Conservation (phyloP, 768 basidiomycete species). For the Suillus americanus region DNA sequence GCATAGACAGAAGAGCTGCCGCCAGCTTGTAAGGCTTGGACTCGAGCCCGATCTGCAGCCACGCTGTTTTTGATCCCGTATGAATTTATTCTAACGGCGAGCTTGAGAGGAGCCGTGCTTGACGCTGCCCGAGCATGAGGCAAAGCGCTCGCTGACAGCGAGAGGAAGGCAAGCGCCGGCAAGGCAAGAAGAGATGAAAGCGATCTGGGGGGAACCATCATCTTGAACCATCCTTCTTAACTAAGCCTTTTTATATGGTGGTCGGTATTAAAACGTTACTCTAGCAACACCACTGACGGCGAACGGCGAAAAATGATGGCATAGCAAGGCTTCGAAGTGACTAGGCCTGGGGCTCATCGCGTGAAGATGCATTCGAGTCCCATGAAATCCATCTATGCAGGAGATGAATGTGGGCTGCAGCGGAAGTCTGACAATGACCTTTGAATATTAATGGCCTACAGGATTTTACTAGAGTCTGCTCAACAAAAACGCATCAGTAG, state of each 20-base stretch:
- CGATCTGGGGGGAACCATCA: conserved; percentile 8
- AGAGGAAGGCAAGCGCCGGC: conserved; percentile 1
- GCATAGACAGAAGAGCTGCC: conserved; percentile 8
- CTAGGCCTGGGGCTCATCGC: too few species aligned
- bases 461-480: not conserved
- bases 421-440: not conserved
- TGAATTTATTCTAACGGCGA: conserved; percentile 6
- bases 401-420: not conserved
- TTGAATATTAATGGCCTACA: not conserved
- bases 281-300: too few species aligned
- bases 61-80: conserved; percentile 3
- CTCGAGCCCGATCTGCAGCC: conserved; percentile 9
- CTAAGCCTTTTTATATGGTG: too few species aligned
- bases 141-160: not conserved
- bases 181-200: conserved; percentile 4
- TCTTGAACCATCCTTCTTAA: too few species aligned
- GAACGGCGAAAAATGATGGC: too few species aligned
- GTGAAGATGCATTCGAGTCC: too few species aligned
- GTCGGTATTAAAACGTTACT: too few species aligned
- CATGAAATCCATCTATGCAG: too few species aligned
- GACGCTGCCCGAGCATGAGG: conserved; percentile 3
- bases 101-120: not conserved
- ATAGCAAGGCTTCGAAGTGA: too few species aligned
- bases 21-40: not conserved
- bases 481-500: too few species aligned